Percentiles rank a stretch among this genome's conserved stretches.
These are phyloP conservation scores for Przewalskia tangutica DNA, from an alignment of 257 asterid genomes.

Conservation along the genomic window DNA sequence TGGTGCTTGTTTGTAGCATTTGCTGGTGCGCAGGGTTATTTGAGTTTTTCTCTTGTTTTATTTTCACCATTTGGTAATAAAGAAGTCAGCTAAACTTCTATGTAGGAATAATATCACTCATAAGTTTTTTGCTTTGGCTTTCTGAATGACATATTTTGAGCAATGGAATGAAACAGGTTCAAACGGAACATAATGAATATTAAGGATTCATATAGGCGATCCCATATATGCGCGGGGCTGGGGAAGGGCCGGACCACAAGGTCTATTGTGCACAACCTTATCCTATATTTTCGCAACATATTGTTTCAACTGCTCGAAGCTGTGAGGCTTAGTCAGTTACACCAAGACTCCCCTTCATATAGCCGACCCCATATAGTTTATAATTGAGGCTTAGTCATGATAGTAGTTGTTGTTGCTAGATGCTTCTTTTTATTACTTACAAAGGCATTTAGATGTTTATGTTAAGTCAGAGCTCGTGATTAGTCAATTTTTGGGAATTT, in stretches of 20 bases:
- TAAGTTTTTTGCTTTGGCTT: background rate
- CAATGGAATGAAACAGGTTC: background rate
- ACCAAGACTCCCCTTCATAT: background rate
- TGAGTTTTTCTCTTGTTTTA: background rate
- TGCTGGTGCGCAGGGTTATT: background rate
- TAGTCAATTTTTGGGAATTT: background rate
- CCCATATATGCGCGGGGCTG: too few species aligned
- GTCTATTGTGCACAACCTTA: too few species aligned
- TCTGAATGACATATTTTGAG: background rate
- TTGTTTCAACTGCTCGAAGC: too few species aligned
- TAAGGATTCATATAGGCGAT: background rate
- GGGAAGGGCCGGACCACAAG: too few species aligned
- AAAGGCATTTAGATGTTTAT: background rate
- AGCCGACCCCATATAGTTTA: background rate
- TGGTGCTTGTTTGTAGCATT: background rate
- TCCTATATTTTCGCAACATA: too few species aligned
- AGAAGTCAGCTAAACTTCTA: background rate
- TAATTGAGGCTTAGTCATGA: background rate
- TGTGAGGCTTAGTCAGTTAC: too few species aligned
- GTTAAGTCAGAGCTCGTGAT: background rate
- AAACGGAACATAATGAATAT: background rate
- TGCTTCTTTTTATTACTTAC: background rate
- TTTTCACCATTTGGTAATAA: background rate
- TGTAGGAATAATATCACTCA: background rate
- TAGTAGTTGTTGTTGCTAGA: background rate